Percentiles rank a stretch among this genome's conserved stretches.
These are phyloP conservation scores for Pestalotiopsis sp. DNA, from an alignment of 2,329 filamentous ascomycete species.

Conservation along the genomic window DNA sequence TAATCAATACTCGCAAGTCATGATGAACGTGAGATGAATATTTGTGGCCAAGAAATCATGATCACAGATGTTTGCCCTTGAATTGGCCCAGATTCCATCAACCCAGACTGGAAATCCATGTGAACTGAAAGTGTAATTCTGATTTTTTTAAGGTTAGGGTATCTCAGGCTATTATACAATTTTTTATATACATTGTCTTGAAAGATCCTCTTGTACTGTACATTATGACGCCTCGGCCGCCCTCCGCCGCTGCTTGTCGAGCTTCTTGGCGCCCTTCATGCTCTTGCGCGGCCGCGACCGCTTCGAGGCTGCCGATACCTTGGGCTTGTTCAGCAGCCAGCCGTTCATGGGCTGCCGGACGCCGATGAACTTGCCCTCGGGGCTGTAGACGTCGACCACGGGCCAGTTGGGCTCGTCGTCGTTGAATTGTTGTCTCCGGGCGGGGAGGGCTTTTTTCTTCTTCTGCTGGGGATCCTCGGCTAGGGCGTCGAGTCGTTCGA, in stretches of 20 bases:
- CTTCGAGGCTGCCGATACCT: constrained; percentile 48
- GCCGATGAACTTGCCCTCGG: constrained; percentile 79
- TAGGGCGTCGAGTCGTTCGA: constrained; percentile 24
- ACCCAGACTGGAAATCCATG: too few relatives aligned
- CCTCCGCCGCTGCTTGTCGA: constrained; percentile 43
- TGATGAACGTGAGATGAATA: neutral
- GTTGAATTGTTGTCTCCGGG: constrained; percentile 17
- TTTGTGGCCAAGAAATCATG: neutral
- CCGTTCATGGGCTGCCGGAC: constrained; percentile 70
- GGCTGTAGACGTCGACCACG: constrained; percentile 81
- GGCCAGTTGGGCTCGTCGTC: constrained; percentile 56
- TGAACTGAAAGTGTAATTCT: too few relatives aligned
- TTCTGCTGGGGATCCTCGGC: constrained; percentile 16
- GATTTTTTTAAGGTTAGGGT: too few relatives aligned
- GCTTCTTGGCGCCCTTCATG: constrained; percentile 67
- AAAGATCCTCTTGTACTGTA: neutral
- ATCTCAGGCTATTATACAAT: too few relatives aligned
- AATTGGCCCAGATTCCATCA: too few relatives aligned
- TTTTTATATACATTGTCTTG: too few relatives aligned
- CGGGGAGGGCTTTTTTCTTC: constrained; percentile 13
- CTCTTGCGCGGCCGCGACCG: constrained; percentile 65
- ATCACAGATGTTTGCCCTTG: too few relatives aligned
- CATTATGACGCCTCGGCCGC: constrained; percentile 9
- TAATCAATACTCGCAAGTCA: neutral
- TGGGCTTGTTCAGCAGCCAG: constrained; percentile 65